Evolutionary conservation across 2,329 filamentous ascomycete genomes (phyloP).

Genomic region (Xylaria sp.): DNA sequence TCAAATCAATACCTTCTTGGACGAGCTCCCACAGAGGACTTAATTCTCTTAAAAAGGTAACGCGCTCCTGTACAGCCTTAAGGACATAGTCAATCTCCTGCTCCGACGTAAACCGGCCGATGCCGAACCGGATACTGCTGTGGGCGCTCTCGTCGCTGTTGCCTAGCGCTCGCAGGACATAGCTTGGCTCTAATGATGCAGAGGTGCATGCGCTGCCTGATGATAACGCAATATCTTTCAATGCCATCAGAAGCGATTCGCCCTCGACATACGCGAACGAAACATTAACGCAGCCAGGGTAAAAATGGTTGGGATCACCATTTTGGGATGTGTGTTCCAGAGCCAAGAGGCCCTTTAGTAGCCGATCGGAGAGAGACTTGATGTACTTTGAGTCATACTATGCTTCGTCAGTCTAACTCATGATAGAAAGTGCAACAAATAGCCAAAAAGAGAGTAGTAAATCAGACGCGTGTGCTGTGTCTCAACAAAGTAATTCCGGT

Average conservation of each 20-base stretch:
- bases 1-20: constrained; percentile 93
- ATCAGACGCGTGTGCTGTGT: constrained; percentile 75
- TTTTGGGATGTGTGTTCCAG: constrained; percentile 95
- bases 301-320: constrained; percentile 83
- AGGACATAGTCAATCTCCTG: constrained; percentile 96
- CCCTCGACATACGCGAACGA: constrained; percentile 99
- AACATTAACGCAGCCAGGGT: constrained; percentile 97
- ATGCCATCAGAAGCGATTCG: constrained; percentile 95
- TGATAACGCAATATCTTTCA: constrained; percentile 97
- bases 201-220: constrained; percentile 98
- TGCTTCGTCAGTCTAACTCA: constrained; percentile 18
- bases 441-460: constrained; percentile 36
- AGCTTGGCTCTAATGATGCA: constrained; percentile 94
- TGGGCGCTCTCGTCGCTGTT: constrained; percentile 98
- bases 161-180: constrained; percentile 91
- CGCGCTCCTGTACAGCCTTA: constrained; percentile 89
- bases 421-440: background rate
- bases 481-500: constrained; percentile 67
- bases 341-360: constrained; percentile 82
- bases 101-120: constrained; percentile 96
- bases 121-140: constrained; percentile 97
- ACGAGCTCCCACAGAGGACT: constrained; percentile 98
- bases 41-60: constrained; percentile 91
- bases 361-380: constrained; percentile 80
- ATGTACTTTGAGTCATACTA: constrained; percentile 94